Conservation (phyloP, 768 basidiomycete genomes). For the Naematelia encephala region DNA sequence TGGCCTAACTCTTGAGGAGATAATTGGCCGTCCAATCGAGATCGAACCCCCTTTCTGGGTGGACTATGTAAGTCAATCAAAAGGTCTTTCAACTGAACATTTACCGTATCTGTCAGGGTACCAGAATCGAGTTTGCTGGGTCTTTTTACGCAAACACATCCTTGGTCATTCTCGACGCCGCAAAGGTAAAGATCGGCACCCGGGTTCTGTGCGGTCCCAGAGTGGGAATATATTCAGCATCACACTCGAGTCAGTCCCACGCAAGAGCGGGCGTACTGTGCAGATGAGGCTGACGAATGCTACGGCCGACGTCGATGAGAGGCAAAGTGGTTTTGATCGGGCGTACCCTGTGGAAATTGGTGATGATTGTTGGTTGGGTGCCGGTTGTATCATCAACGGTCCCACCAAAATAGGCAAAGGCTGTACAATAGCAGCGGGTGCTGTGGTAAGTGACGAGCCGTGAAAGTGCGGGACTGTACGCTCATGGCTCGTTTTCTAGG, state of each 20-base stretch:
- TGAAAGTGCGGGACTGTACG: neutral
- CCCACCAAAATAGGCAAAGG: slow-evolving; percentile 20
- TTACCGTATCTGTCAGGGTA: slow-evolving; percentile 5
- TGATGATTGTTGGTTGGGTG: slow-evolving; percentile 22
- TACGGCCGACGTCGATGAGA: slow-evolving; percentile 13
- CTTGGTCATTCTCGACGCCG: slow-evolving; percentile 14
- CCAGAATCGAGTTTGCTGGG: slow-evolving; percentile 10
- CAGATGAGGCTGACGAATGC: too few species aligned
- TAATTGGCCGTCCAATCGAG: slow-evolving; percentile 10
- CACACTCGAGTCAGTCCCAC: slow-evolving; percentile 7
- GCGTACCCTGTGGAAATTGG: slow-evolving; percentile 22
- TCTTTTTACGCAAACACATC: slow-evolving; percentile 15
- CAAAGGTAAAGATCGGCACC: slow-evolving; percentile 16
- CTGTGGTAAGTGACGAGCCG: slow-evolving; percentile 9
- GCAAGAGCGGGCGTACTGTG: neutral
- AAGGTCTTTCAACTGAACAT: neutral
- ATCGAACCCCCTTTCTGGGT: slow-evolving; percentile 17
- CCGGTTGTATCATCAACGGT: slow-evolving; percentile 15
- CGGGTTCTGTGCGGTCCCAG: slow-evolving; percentile 16
- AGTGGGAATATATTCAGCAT: slow-evolving; percentile 14
- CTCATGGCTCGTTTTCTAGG: neutral
- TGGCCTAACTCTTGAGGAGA: slow-evolving; percentile 8
- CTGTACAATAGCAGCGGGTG: slow-evolving; percentile 14
- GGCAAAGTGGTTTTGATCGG: slow-evolving; percentile 14
- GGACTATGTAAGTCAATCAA: slow-evolving; percentile 11